Evolutionary conservation across 2,329 filamentous ascomycete genomes (phyloP).

Genomic region (Pseudogymnoascus pannorum): DNA sequence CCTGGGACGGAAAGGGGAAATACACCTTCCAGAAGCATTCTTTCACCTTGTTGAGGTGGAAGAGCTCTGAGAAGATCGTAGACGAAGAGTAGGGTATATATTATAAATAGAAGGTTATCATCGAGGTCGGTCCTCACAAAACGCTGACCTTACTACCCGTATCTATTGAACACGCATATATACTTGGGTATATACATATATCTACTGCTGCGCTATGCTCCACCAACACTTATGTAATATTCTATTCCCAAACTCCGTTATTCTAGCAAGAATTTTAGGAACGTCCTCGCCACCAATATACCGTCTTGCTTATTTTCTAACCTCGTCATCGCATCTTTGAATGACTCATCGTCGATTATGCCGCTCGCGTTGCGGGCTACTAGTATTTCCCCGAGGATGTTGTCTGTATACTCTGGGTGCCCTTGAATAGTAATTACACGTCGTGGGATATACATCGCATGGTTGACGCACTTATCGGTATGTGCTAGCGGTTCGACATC

Average conservation of each 20-base stretch:
- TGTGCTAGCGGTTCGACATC: constrained; percentile 56
- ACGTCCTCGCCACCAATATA: constrained; percentile 62
- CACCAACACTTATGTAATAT: neutral
- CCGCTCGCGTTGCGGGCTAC: constrained; percentile 56
- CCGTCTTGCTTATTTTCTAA: constrained; percentile 69
- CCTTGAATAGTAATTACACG: constrained; percentile 73
- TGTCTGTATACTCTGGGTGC: constrained; percentile 73
- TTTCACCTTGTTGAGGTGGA: constrained; percentile 56
- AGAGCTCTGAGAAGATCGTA: constrained; percentile 25
- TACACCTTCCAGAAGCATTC: constrained; percentile 65
- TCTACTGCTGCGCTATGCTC: neutral
- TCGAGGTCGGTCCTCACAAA: neutral
- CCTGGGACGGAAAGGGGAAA: constrained; percentile 54
- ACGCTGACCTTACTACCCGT: neutral
- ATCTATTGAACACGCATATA: neutral
- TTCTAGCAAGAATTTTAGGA: constrained; percentile 69
- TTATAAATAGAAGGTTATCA: neutral
- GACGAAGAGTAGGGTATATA: constrained; percentile 14
- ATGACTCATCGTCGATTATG: constrained; percentile 63
- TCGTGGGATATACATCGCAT: constrained; percentile 66
- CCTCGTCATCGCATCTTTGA: constrained; percentile 59
- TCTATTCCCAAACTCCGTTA: neutral
- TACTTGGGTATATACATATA: neutral
- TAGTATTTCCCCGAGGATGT: constrained; percentile 64
- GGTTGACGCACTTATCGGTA: constrained; percentile 62